phyloP scores from a whole-genome alignment of 805 yeast species.

The Schwanniomyces occidentalis region DNA sequence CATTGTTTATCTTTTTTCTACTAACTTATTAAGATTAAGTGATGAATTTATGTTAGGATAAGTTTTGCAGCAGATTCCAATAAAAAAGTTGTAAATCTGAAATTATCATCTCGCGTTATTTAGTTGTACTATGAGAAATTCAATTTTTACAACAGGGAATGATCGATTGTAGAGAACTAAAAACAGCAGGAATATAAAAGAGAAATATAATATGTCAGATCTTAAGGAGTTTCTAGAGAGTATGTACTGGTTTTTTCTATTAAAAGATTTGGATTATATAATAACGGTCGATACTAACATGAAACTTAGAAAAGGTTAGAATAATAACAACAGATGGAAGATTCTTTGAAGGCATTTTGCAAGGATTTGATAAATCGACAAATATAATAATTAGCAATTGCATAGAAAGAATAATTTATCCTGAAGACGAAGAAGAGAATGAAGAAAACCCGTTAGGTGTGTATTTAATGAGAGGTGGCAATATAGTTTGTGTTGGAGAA shows the following conservation, averaged over 20 bases:
- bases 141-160: too few species aligned
- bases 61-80: too few species aligned
- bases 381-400: slow-evolving; percentile 57
- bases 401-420: slow-evolving; percentile 49
- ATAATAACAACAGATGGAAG: slow-evolving; percentile 46
- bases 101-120: too few species aligned
- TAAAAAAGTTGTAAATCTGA: too few species aligned
- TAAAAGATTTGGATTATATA: too few species aligned
- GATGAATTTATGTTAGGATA: too few species aligned
- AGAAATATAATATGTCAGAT: slow-evolving; percentile 24
- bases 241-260: slow-evolving; percentile 24
- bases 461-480: slow-evolving; percentile 58
- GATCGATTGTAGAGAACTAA: too few species aligned
- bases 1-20: too few species aligned
- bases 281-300: too few species aligned
- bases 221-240: slow-evolving; percentile 32
- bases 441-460: slow-evolving; percentile 48
- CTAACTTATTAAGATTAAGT: too few species aligned
- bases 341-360: slow-evolving; percentile 41
- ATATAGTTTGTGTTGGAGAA: slow-evolving; percentile 56
- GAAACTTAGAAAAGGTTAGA: slow-evolving; percentile 33
- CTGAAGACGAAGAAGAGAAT: slow-evolving; percentile 37
- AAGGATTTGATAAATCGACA: slow-evolving; percentile 66
- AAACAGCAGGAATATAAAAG: too few species aligned
- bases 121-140: too few species aligned